Percentiles rank a stretch among this genome's conserved stretches.
Evolutionary conservation across 768 basidiomycete genomes (phyloP).

Genomic region (Naganishia vaughanmartiniae): DNA sequence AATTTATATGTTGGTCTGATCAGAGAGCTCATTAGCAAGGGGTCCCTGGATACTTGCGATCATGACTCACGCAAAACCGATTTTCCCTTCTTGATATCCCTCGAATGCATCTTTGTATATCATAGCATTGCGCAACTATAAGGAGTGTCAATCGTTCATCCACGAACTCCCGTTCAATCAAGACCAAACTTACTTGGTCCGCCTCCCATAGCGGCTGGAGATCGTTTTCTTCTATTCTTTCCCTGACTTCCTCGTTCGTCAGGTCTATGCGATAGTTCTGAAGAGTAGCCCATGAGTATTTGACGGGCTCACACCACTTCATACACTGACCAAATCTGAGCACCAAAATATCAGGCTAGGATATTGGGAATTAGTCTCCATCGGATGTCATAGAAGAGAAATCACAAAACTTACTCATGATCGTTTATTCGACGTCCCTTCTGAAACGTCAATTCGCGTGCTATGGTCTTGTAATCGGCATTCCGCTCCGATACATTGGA

Average conservation of each 20-base stretch:
- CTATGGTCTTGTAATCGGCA: slow-evolving; percentile 85
- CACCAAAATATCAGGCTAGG: slow-evolving; percentile 85
- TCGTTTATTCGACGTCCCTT: slow-evolving; percentile 82
- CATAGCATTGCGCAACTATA: slow-evolving; percentile 70
- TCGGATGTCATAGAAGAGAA: too few relatives aligned
- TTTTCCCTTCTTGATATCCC: slow-evolving; percentile 82
- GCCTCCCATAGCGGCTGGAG: slow-evolving; percentile 71
- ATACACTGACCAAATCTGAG: slow-evolving; percentile 64
- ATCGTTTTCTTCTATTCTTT: slow-evolving; percentile 64
- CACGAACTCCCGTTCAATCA: not conserved
- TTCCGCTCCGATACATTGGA: slow-evolving; percentile 84
- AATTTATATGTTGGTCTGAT: slow-evolving; percentile 88
- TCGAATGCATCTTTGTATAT: slow-evolving; percentile 69
- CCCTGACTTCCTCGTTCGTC: slow-evolving; percentile 74
- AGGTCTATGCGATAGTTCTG: slow-evolving; percentile 86
- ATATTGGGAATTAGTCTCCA: not conserved
- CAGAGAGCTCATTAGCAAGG: not conserved
- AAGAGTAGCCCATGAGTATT: not conserved
- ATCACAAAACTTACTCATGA: slow-evolving; percentile 71
- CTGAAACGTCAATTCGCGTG: slow-evolving; percentile 76
- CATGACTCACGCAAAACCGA: slow-evolving; percentile 63
- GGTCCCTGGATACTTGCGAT: too few relatives aligned
- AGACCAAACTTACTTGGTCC: slow-evolving; percentile 71
- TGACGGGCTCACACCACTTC: not conserved
- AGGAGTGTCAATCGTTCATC: slow-evolving; percentile 7